Base-by-base conservation (phyloP, 257 asterid species). In the Cinchona pubescens region DNA sequence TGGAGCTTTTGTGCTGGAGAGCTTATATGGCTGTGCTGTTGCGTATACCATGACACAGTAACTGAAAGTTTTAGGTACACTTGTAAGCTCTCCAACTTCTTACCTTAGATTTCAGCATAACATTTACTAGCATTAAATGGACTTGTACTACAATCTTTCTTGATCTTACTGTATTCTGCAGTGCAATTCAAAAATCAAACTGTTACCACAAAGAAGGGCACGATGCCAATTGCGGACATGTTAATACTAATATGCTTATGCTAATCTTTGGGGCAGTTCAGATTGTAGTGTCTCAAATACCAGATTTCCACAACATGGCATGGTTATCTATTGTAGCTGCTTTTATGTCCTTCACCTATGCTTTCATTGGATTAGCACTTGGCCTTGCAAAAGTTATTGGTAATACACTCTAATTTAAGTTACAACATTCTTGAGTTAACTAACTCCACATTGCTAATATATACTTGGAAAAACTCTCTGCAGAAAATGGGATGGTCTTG, bases 341-440 rank as follows among this genome's bases (percentile, higher is more conserved):
- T 15, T 69, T 80, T 82, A 91, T 91, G 97, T 89, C 97, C 21
- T 89, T 91, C 65, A 66, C 83, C 15, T 91, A 91, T 67, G 77
- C 97, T 29, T 75, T 32, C 67, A 90, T 87, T 12, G 97, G 96
- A 70, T 68, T 90, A 13, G 92, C 76, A 37, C 94, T 91, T 61
- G 97, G 96, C 76, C 71, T 90, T 79, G 91, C 91, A 70, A 87
- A 81, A 85, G 92, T 87, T 34, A 79, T 87, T 72, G 92, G 96
- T 89, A 78, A 18, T 27, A 27, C 14, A 7, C 62, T 21, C 65
- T 13, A 43, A 64, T 62, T 53, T 61, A 35, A n/a, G 23, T 72
- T 61, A 13, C 76, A 72, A 14, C 21, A 58, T 27, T 59, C 67
- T 29, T 12, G 58, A 56, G 11, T 65, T 8, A 25, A 30, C 12